phyloP scores from a whole-genome alignment of 768 basidiomycete genomes.

The Pulveroboletus frians region DNA sequence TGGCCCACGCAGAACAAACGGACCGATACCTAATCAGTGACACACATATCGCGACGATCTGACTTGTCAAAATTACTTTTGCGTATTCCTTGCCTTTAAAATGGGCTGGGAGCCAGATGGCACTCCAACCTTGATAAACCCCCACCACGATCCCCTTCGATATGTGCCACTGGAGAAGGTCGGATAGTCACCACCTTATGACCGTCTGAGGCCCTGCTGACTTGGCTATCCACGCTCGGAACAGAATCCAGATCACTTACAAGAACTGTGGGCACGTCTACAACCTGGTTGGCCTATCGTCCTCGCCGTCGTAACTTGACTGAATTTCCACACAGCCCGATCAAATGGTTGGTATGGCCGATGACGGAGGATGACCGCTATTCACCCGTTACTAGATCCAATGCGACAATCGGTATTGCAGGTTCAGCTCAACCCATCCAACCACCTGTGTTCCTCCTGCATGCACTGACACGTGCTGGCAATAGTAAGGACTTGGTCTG shows the following conservation, averaged over 20 bases:
- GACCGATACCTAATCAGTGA: constrained; percentile 24
- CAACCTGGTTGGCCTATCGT: constrained; percentile 41
- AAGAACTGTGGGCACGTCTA: constrained; percentile 51
- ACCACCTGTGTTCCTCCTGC: constrained; percentile 48
- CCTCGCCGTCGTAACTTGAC: constrained; percentile 12
- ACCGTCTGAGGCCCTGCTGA: constrained; percentile 13
- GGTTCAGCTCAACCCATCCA: constrained; percentile 65
- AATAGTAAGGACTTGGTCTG: constrained; percentile 51
- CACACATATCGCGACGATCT: constrained; percentile 24
- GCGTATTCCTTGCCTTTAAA: constrained; percentile 21
- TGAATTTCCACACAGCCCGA: constrained; percentile 43
- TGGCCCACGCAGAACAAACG: constrained; percentile 16
- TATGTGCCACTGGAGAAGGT: constrained; percentile 79
- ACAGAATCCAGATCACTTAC: constrained; percentile 63
- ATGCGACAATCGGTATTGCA: constrained; percentile 63
- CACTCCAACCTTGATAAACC: constrained; percentile 5
- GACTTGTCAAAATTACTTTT: constrained; percentile 17
- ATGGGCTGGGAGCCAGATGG: constrained; percentile 4
- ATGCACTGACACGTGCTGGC: constrained; percentile 66
- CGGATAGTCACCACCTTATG: constrained; percentile 16
- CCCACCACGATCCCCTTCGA: constrained; percentile 20
- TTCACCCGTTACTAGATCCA: constrained; percentile 44
- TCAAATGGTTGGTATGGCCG: constrained; percentile 42
- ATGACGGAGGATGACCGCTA: neutral
- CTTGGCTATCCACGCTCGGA: constrained; percentile 1